phyloP scores from a whole-genome alignment of 345 rosid species.

The Barbarea vulgaris region DNA sequence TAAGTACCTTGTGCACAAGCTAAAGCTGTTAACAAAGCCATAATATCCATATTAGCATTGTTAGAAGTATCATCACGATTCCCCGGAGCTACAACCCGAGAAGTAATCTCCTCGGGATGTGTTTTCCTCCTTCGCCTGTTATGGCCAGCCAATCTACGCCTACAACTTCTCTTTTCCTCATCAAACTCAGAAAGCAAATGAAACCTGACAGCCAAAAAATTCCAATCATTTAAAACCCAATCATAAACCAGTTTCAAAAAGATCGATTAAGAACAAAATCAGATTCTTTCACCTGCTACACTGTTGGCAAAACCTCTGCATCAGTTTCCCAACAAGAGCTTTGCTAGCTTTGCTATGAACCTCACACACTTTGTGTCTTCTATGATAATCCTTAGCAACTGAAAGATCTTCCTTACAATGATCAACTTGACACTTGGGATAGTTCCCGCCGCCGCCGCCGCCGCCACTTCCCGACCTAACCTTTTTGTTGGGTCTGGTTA shows the following conservation, averaged over 20 bases:
- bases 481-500: conserved; percentile 61
- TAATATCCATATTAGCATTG: conserved; percentile 55
- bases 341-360: conserved; percentile 77
- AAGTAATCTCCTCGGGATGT: conserved; percentile 67
- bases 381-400: conserved; percentile 79
- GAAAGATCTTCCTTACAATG: conserved; percentile 79
- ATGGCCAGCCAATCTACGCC: conserved; percentile 86
- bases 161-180: conserved; percentile 86
- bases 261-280: background rate
- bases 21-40: conserved; percentile 65
- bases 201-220: conserved; percentile 49
- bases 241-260: background rate
- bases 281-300: conserved; percentile 76
- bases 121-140: conserved; percentile 78
- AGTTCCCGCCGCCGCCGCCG: conserved; percentile 40
- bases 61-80: conserved; percentile 41
- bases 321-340: conserved; percentile 78
- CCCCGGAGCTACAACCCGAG: conserved; percentile 49
- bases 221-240: background rate
- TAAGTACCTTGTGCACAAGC: conserved; percentile 66
- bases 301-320: conserved; percentile 99
- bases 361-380: conserved; percentile 91
- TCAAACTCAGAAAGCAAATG: conserved; percentile 82
- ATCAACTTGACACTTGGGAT: conserved; percentile 88
- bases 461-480: conserved; percentile 56